Percentiles rank a stretch among this genome's conserved stretches.
These are phyloP conservation scores for Hortaea werneckii DNA, from an alignment of 2,329 filamentous ascomycete genomes.

Conservation along the genomic window DNA sequence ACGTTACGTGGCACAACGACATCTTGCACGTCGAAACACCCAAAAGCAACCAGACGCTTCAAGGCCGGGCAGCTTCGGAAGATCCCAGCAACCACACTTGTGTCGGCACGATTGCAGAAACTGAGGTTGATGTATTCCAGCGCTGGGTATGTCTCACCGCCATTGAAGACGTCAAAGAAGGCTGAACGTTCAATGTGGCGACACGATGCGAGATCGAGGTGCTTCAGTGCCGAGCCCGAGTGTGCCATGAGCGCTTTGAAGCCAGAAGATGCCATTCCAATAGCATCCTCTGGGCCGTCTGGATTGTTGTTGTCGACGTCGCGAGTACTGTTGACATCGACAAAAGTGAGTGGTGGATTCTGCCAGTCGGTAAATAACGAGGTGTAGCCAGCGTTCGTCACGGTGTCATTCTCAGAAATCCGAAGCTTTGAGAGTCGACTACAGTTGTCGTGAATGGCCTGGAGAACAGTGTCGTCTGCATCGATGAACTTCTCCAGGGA, in stretches of 20 bases:
- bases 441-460: conserved; percentile 61
- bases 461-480: conserved; percentile 59
- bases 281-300: conserved; percentile 47
- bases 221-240: conserved; percentile 55
- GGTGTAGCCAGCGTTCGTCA: conserved; percentile 65
- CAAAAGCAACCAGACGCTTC: conserved; percentile 50
- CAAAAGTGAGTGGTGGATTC: conserved; percentile 58
- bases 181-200: conserved; percentile 65
- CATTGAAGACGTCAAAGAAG: conserved; percentile 64
- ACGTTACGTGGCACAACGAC: conserved; percentile 48
- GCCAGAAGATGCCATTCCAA: conserved; percentile 66
- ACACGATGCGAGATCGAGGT: conserved; percentile 72
- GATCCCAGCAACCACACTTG: conserved; percentile 44
- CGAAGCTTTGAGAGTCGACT: conserved; percentile 63
- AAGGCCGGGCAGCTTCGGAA: conserved; percentile 38
- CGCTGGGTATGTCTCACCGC: conserved; percentile 53
- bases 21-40: conserved; percentile 50
- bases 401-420: conserved; percentile 63
- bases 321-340: conserved; percentile 70
- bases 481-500: conserved; percentile 61
- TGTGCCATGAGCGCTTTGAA: conserved; percentile 78
- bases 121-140: conserved; percentile 57
- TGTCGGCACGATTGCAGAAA: conserved; percentile 47
- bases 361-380: conserved; percentile 65
- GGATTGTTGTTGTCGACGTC: conserved; percentile 63